These are phyloP conservation scores for Pythium scleroteichum DNA, from an alignment of 352 stramenopile species.

Conservation along the genomic window DNA sequence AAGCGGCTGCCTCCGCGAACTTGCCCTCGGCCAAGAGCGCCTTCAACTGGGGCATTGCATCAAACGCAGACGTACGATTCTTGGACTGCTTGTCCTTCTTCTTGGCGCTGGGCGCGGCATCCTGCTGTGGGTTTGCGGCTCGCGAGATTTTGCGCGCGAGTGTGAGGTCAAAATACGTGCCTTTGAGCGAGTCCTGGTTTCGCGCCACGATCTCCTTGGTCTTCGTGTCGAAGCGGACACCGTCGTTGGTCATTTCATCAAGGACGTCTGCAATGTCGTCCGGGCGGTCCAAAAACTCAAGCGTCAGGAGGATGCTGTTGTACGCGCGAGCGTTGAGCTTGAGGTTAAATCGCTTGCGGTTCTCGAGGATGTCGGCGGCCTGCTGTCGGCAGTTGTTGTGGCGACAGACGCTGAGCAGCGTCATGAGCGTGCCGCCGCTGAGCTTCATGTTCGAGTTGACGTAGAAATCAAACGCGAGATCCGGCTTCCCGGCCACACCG, in stretches of 20 bases:
- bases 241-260: constrained; percentile 61
- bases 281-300: constrained; percentile 71
- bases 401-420: constrained; percentile 66
- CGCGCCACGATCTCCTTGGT: constrained; percentile 59
- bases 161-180: constrained; percentile 41
- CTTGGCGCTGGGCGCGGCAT: neutral
- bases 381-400: constrained; percentile 74
- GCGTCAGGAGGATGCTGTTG: constrained; percentile 70
- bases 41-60: constrained; percentile 46
- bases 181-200: constrained; percentile 47
- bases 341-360: constrained; percentile 79
- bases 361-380: constrained; percentile 67
- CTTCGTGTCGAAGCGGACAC: constrained; percentile 56
- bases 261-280: constrained; percentile 59
- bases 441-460: constrained; percentile 81
- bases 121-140: neutral
- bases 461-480: constrained; percentile 77
- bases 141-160: constrained; percentile 25
- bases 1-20: constrained; percentile 33
- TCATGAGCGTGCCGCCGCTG: constrained; percentile 66
- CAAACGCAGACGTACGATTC: constrained; percentile 23
- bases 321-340: constrained; percentile 65
- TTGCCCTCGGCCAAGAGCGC: constrained; percentile 44
- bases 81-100: constrained; percentile 19
- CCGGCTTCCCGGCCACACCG: constrained; percentile 57